These are phyloP conservation scores for Blepharisma japonicum DNA, from an alignment of 73 alveolate genomes.

Conservation along the genomic window DNA sequence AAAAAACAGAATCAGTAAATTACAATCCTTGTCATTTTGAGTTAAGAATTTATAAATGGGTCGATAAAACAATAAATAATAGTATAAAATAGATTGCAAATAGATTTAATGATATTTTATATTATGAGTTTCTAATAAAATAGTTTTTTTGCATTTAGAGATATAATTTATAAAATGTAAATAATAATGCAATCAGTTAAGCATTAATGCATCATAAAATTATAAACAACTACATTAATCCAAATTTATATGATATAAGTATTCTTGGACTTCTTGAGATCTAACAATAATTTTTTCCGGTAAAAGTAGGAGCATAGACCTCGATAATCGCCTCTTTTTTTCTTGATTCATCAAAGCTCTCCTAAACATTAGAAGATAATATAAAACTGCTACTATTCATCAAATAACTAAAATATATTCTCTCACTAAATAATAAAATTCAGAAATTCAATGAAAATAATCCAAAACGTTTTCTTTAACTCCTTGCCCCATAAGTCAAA, in stretches of 20 bases:
- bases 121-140: no score
- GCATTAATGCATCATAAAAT: no score
- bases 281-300: background rate
- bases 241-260: background rate
- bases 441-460: background rate
- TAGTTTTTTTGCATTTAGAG: no score
- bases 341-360: background rate
- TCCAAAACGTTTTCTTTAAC: background rate
- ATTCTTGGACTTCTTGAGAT: background rate
- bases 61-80: no score
- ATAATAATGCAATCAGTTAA: no score
- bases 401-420: background rate
- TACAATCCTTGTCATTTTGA: no score
- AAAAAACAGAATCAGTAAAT: no score
- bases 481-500: background rate
- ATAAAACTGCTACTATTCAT: background rate
- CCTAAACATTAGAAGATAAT: background rate
- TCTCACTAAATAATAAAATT: background rate
- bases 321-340: background rate
- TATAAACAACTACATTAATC: background rate
- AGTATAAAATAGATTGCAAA: no score
- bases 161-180: no score
- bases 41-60: no score
- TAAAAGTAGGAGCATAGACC: slow-evolving; percentile 21
- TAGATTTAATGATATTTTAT: no score